A percentile compares a stretch with the other conserved stretches of the same genome.
Evolutionary conservation across 2,329 filamentous ascomycete species (phyloP).

Genomic region (Ceratocystiopsis minuta): DNA sequence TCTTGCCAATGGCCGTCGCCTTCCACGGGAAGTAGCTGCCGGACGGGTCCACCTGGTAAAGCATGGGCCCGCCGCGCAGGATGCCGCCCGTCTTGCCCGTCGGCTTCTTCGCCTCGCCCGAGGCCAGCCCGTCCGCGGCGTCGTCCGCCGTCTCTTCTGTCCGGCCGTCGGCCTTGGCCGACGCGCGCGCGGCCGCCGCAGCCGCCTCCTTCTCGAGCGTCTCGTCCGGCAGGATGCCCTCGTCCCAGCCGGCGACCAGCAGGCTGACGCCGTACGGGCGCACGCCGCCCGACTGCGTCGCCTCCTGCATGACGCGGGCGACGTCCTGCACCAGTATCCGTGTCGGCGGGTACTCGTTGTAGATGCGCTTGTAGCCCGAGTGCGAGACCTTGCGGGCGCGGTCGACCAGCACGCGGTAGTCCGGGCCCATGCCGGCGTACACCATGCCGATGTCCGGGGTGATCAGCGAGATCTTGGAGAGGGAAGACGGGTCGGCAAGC

Average conservation of each 20-base stretch:
- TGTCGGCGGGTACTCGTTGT: conserved; percentile 99
- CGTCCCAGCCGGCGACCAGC: conserved; percentile 93
- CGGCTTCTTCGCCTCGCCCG: conserved; percentile 51
- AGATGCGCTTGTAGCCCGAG: conserved; percentile 97
- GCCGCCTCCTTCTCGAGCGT: conserved; percentile 35
- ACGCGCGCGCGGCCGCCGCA: conserved; percentile 29
- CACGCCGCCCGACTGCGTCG: conserved; percentile 93
- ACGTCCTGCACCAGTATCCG: conserved; percentile 98
- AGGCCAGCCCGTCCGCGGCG: conserved; percentile 8
- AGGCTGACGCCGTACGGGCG: conserved; percentile 91
- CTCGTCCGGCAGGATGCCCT: conserved; percentile 77
- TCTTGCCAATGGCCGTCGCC: conserved; percentile 97
- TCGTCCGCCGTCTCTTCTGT: conserved; percentile 16
- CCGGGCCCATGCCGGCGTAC: conserved; percentile 96
- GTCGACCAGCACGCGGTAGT: conserved; percentile 95
- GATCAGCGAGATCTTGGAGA: conserved; percentile 94
- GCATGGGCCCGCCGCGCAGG: conserved; percentile 84
- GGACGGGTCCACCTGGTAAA: conserved; percentile 98
- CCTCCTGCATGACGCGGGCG: conserved; percentile 94
- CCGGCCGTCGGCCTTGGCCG: conserved; percentile 15
- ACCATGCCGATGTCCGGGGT: conserved; percentile 99
- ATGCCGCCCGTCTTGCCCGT: conserved; percentile 87
- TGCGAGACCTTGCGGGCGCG: conserved; percentile 96
- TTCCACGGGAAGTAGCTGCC: conserved; percentile 99
- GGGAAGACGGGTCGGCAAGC: conserved; percentile 83